Base-by-base conservation (phyloP, 2,329 filamentous ascomycete species). In the Ceratocystis destructans region DNA sequence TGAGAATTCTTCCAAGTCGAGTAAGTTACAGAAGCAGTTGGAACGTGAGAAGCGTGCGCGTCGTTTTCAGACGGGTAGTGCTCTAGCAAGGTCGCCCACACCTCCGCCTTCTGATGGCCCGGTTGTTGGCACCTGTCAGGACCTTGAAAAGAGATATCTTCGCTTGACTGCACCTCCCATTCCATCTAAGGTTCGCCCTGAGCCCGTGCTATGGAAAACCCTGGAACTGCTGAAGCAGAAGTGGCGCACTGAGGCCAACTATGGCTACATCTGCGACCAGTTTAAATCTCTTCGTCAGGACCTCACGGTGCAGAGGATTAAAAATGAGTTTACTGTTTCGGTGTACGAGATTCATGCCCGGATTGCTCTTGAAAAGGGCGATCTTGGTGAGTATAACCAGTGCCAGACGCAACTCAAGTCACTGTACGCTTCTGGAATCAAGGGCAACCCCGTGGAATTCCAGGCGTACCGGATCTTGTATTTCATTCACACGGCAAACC, bases 331-430 rank as follows among this genome's bases (percentile, higher is more conserved):
- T 75, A 97, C 94, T 31, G 92, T 97, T 70, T 88, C 84, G 69
- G 94, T 96, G 61, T 99, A 99, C 77, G 94, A 99, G 79, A 95
- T 93, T 69, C 94, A 99, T 78, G 94, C 93, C 70, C 87, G 94
- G 69, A 97, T 99, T 78, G 94, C 94, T 71, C 82, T 99, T 77
- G 93, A 99, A 78, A 96, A 95, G 83, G 91, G 89, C 78, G 94
- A 99, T 81, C 85, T 97, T 80, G 93, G 94, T 99, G 94, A 99
- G 94, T 99, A 99, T 94, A 99, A 99, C 81, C 94, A 99, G 83
- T 99, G 94, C 78, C 94, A 99, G 81, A 97, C 94, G 73, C 94
- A 99, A 79, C 82, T 99, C 74, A 90, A 90, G 77, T 90, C 88
- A 70, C 80, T 99, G 73, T 97, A 99, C 78, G 84, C 85, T 76